These are phyloP conservation scores for Primulina huaijiensis DNA, from an alignment of 257 asterid species.

Conservation along the genomic window DNA sequence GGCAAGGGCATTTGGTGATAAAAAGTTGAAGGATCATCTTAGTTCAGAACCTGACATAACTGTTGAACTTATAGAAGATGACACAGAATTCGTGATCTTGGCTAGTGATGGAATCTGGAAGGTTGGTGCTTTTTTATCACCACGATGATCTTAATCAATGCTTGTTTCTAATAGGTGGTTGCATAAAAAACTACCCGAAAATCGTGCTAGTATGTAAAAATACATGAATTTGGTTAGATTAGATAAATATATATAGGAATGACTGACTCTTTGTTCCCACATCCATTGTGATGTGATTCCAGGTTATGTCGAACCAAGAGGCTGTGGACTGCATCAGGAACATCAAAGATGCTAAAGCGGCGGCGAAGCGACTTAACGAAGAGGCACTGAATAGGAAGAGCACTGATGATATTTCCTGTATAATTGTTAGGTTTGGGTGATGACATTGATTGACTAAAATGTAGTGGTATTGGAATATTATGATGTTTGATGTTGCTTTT, in stretches of 20 bases:
- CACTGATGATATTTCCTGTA: slow-evolving; percentile 71
- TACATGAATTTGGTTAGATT: background rate
- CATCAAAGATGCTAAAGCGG: slow-evolving; percentile 58
- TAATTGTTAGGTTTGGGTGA: slow-evolving; percentile 69
- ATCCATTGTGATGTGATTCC: background rate
- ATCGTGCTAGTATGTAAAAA: too few relatives aligned
- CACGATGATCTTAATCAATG: background rate
- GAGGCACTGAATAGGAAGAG: slow-evolving; percentile 73
- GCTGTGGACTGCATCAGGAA: slow-evolving; percentile 73
- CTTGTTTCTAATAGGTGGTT: background rate
- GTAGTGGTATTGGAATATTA: background rate
- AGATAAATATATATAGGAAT: background rate
- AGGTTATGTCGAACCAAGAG: slow-evolving; percentile 92
- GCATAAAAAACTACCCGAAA: background rate
- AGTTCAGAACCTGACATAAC: slow-evolving; percentile 80
- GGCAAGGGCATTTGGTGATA: slow-evolving; percentile 97
- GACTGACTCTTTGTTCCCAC: background rate
- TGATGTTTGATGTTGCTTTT: background rate
- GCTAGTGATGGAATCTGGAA: slow-evolving; percentile 98
- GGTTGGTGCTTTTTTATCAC: slow-evolving; percentile 37
- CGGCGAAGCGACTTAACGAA: slow-evolving; percentile 67
- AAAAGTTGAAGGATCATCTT: slow-evolving; percentile 78
- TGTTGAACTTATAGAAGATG: slow-evolving; percentile 59
- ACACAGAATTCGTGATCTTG: slow-evolving; percentile 63
- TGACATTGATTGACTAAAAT: background rate